Base-by-base conservation (phyloP, 495 filamentous ascomycete genomes). In the Penicillium coffeae region DNA sequence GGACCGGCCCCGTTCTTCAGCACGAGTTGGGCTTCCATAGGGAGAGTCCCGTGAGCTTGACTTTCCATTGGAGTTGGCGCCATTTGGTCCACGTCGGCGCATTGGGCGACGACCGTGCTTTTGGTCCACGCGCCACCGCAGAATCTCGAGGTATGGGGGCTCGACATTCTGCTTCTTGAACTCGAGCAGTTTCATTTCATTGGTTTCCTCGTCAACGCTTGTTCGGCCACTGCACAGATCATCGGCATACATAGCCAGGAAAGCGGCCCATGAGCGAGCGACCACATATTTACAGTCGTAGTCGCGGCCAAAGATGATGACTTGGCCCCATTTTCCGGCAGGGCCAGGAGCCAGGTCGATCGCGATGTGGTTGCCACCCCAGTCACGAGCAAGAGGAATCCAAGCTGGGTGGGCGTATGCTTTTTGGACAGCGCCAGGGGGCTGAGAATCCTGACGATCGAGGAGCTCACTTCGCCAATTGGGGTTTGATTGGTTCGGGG, bases 281-380 rank as follows among this genome's bases (percentile, higher is more conserved):
- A 99, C 77, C 19, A 99, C 92, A 59, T 93, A 97, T 70, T 97
- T 99, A 69, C 88, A 94, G 66, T 99, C 93, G 66, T 96, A 99
- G 69, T 99, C 93, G 19, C 93, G 87, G 33, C 93, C 93, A 52
- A 95, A 95, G 36, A 99, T 80, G 56, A 99, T 95, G 40, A 99
- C 80, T 60, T 99, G 93, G 38, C 93, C 93, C 91, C 93, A 99
- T 67, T 81, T 83, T 16, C 93, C 93, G 13, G 80, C 79, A 2
- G 93, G 88, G 2, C 93, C 94, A 30, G 93, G 93, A 16, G 94
- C 90, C 39, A 99, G 79, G 67, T 99, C 93, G 25, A 96, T 82
- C 12, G 90, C 90, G 58, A 99, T 75, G 72, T 92, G 89, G 78
- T 99, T 99, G 57, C 93, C 93, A 58, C 93, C 93, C 93, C 93